These are phyloP conservation scores for Maudiozyma bulderi DNA, from an alignment of 805 yeast genomes.

Conservation along the genomic window DNA sequence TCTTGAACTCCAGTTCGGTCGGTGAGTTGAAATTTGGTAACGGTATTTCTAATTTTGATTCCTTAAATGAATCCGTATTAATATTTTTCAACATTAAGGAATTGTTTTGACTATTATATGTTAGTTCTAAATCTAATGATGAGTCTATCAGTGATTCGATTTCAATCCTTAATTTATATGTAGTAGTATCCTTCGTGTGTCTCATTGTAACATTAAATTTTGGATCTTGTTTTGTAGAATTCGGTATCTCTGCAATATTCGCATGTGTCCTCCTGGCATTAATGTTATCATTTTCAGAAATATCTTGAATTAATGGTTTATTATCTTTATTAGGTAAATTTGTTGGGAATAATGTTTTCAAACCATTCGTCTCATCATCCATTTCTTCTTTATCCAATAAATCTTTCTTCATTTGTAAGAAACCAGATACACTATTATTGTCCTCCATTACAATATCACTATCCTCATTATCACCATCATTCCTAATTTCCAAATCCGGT, in stretches of 20 bases:
- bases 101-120: constrained; percentile 22
- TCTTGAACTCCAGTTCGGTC: constrained; percentile 12
- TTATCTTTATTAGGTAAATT: neutral
- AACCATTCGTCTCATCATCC: constrained; percentile 25
- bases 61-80: constrained; percentile 17
- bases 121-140: constrained; percentile 29
- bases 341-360: constrained; percentile 25
- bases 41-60: constrained; percentile 29
- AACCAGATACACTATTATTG: constrained; percentile 21
- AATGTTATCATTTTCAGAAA: constrained; percentile 18
- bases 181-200: constrained; percentile 20
- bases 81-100: constrained; percentile 27
- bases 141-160: constrained; percentile 27
- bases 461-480: constrained; percentile 33
- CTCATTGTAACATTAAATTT: constrained; percentile 25
- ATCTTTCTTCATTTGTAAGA: constrained; percentile 9
- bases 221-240: neutral
- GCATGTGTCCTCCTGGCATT: neutral
- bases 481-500: constrained; percentile 30
- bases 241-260: neutral
- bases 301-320: constrained; percentile 46
- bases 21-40: constrained; percentile 27
- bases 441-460: constrained; percentile 28
- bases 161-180: constrained; percentile 31
- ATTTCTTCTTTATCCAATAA: constrained; percentile 24